Percentiles rank a stretch among this genome's conserved stretches.
Conservation (phyloP, 805 yeast genomes). For the Hanseniaspora valbyensis region DNA sequence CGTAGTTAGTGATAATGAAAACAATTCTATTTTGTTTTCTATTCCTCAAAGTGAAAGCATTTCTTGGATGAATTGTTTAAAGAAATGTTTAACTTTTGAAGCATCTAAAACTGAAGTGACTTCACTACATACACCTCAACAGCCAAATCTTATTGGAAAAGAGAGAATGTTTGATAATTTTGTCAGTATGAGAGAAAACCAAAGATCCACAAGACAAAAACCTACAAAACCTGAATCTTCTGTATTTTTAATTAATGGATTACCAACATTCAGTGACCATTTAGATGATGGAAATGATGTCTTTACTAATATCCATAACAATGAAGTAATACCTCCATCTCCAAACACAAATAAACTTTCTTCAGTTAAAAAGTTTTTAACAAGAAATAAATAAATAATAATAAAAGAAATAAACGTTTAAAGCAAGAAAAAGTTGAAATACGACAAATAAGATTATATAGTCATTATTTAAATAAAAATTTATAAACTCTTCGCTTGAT, state of each 20-base stretch:
- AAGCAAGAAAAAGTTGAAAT: neutral
- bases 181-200: constrained; percentile 24
- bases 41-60: constrained; percentile 42
- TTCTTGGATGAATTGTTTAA: constrained; percentile 42
- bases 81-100: constrained; percentile 12
- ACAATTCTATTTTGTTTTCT: constrained; percentile 46
- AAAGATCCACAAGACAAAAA: constrained; percentile 17
- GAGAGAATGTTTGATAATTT: constrained; percentile 30
- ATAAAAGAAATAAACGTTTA: neutral
- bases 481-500: too few relatives aligned
- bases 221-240: constrained; percentile 23
- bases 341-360: neutral
- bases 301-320: neutral
- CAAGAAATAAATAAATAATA: constrained; percentile 9
- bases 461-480: neutral
- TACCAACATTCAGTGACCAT: constrained; percentile 22
- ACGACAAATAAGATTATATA: neutral
- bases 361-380: constrained; percentile 13
- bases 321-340: constrained; percentile 4
- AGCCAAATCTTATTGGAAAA: constrained; percentile 12
- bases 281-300: neutral
- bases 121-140: constrained; percentile 1
- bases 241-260: constrained; percentile 28
- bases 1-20: constrained; percentile 35
- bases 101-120: constrained; percentile 10